Percentiles rank a stretch among this genome's conserved stretches.
These are phyloP conservation scores for Oryza rufipogon DNA, from an alignment of 176 grass and related monocot genomes.

Conservation along the genomic window DNA sequence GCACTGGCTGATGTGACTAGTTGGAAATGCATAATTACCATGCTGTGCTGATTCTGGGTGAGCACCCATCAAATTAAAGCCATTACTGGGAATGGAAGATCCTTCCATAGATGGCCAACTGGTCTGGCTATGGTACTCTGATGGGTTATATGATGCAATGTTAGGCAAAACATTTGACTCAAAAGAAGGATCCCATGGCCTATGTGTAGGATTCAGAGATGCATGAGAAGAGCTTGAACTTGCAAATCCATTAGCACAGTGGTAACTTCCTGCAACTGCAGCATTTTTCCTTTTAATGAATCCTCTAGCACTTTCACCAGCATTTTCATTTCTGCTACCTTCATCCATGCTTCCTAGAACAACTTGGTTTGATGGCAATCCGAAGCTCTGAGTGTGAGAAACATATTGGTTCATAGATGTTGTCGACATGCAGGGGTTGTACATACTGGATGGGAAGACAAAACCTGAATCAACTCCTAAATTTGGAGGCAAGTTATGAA, in stretches of 20 bases:
- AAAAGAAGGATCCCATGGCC: conserved; percentile 57
- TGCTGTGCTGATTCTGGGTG: conserved; percentile 48
- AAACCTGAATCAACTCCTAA: conserved; percentile 57
- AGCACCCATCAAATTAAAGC: conserved; percentile 44
- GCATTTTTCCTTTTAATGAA: conserved; percentile 63
- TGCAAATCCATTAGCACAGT: conserved; percentile 60
- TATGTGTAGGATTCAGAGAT: conserved; percentile 50
- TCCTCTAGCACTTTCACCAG: conserved; percentile 54
- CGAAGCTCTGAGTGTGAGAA: conserved; percentile 50
- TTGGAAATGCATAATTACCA: conserved; percentile 50
- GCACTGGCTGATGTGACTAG: conserved; percentile 41
- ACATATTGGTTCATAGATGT: conserved; percentile 54
- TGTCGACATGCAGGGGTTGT: conserved; percentile 51
- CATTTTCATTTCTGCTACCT: conserved; percentile 48
- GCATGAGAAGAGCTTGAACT: conserved; percentile 64
- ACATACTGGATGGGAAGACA: conserved; percentile 51
- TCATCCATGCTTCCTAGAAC: conserved; percentile 52
- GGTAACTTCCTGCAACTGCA: conserved; percentile 45
- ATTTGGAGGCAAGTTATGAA: conserved; percentile 44
- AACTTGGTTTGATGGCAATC: conserved; percentile 51
- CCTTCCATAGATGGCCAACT: conserved; percentile 52
- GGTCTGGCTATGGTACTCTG: conserved; percentile 50
- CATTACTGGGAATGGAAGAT: conserved; percentile 47
- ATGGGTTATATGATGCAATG: conserved; percentile 36
- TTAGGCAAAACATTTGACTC: conserved; percentile 53